Conservation (phyloP, 495 filamentous ascomycete genomes). For the Evansstolkia leycettana region DNA sequence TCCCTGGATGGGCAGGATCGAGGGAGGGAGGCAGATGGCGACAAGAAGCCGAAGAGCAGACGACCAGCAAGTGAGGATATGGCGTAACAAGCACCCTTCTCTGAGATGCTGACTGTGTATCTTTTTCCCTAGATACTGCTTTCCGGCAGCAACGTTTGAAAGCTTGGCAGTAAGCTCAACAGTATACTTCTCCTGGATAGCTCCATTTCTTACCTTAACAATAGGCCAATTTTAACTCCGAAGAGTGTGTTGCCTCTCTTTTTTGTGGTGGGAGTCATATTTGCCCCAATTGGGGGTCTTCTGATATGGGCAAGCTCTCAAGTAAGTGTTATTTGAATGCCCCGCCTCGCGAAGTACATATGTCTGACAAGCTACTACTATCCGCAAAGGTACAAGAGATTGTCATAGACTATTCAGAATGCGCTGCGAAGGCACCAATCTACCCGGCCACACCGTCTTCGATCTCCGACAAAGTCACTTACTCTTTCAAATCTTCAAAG, state of each 20-base stretch:
- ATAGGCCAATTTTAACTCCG: constrained; percentile 79
- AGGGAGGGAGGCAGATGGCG: constrained; percentile 26
- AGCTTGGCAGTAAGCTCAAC: constrained; percentile 72
- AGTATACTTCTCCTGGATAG: background rate
- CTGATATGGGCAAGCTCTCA: constrained; percentile 70
- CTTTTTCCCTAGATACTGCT: constrained; percentile 55
- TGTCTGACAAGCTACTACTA: constrained; percentile 5
- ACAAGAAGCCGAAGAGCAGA: constrained; percentile 75
- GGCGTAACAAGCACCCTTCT: background rate
- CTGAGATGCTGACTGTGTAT: background rate
- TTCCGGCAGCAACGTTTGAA: constrained; percentile 87
- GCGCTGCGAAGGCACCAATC: constrained; percentile 38
- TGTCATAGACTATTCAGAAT: constrained; percentile 79
- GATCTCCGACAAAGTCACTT: constrained; percentile 44
- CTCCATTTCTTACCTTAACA: background rate
- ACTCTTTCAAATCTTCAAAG: constrained; percentile 48
- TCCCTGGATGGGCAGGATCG: constrained; percentile 39
- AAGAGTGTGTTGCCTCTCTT: constrained; percentile 88
- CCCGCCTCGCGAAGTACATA: background rate
- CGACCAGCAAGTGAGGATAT: constrained; percentile 63
- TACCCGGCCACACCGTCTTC: constrained; percentile 7
- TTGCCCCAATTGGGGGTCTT: constrained; percentile 77
- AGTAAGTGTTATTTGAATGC: constrained; percentile 27
- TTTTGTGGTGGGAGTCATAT: constrained; percentile 74
- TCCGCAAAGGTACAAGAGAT: constrained; percentile 73